Base-by-base conservation (phyloP, 768 basidiomycete genomes). In the Amanita brunnescens region DNA sequence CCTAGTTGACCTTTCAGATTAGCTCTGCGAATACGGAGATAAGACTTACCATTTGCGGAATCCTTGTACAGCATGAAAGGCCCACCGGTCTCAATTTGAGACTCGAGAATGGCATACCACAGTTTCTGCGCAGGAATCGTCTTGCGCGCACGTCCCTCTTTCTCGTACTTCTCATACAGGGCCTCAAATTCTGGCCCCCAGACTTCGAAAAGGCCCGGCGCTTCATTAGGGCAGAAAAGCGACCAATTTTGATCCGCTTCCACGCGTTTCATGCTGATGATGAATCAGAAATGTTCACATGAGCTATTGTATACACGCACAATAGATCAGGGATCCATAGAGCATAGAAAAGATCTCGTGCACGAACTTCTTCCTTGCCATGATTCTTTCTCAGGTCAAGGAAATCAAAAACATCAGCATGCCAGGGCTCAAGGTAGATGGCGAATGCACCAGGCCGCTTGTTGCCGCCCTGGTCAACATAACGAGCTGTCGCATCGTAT, bases 61-160 rank as follows among this genome's bases (percentile, higher is more conserved):
- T 98, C 95, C 73, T 99, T 99, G 79, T 98, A 99, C 23, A 91
- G 75, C 91, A 98, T 98, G 75, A 97, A 99, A 0, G 96, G 96
- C n/a, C 86, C 87, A 45, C 96, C 96, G 1, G 96, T 99, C 72
- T 99, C 95, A 58, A 95, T 92, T 69, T 99, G 96, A 10, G 93
- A 83, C 62, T 98, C 96, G 35, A 98, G 73, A 58, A 98, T 83
- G 30, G 93, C 92, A 64, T 95, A 97, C 95, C 96, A 99, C 33
- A 99, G 79, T 70, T 98, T 97, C 68, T 98, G 96, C 2, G 96
- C 96, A 40, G 91, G 83, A 57, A 99, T 71, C 14, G 79, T 77
- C 74, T 86, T 87, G 59, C 85, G 82, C 2, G 85, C 85, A 23
- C 90, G 83, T 18, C 92, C 93, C 64, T 94, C 93, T 51, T 74